Percentiles rank a stretch among this genome's conserved stretches.
Evolutionary conservation across 345 rosid genomes (phyloP).

Genomic region (Euphorbia peplus): DNA sequence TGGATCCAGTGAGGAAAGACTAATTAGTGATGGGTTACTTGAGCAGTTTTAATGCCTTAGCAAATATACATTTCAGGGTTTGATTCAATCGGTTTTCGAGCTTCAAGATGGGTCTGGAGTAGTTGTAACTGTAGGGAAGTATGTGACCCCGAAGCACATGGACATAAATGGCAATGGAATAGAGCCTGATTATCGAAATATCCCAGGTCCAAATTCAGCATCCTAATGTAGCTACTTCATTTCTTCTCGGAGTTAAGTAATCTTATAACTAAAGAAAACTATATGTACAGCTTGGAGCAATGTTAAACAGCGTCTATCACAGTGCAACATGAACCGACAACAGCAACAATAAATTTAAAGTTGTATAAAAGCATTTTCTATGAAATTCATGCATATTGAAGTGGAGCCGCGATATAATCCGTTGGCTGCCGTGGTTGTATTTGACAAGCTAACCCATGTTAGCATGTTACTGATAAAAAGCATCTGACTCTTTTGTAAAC

Average conservation of each 20-base stretch:
- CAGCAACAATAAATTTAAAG: conserved; percentile 47
- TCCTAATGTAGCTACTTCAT: background rate
- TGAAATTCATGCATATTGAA: background rate
- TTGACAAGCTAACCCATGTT: background rate
- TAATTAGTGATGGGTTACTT: background rate
- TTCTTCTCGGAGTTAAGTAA: background rate
- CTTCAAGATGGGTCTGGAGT: conserved; percentile 93
- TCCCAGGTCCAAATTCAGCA: conserved; percentile 53
- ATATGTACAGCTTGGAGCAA: conserved; percentile 67
- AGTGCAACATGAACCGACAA: conserved; percentile 50
- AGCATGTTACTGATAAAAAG: background rate
- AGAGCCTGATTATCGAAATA: conserved; percentile 62
- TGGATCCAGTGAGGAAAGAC: background rate
- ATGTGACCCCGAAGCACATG: conserved; percentile 81
- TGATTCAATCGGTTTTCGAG: conserved; percentile 88
- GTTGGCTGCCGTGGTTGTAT: background rate
- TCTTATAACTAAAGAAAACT: conserved; percentile 8
- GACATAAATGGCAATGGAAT: conserved; percentile 95
- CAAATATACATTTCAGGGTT: conserved; percentile 48
- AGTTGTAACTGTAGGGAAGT: conserved; percentile 79
- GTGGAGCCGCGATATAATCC: background rate
- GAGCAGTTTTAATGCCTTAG: conserved; percentile 7
- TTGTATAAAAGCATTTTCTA: background rate
- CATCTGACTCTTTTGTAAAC: background rate
- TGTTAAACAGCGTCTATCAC: conserved; percentile 49